Percentiles rank a stretch among this genome's conserved stretches.
Conservation (phyloP, 805 yeast species). For the Naumovozyma baii region DNA sequence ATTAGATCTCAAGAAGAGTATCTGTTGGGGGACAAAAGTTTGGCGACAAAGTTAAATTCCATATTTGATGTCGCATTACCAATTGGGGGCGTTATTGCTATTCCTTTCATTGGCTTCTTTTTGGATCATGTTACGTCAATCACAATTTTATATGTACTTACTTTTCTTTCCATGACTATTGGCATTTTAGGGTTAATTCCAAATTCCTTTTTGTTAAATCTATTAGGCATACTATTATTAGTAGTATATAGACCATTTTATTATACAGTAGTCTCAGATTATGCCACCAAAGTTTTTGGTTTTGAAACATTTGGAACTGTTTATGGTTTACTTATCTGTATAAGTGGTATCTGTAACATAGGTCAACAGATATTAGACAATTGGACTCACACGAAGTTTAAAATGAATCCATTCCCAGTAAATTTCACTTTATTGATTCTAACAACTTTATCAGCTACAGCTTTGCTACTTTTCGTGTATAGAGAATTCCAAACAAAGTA, state of each 20-base stretch:
- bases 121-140: constrained; percentile 66
- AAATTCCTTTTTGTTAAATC: constrained; percentile 36
- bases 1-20: constrained; percentile 72
- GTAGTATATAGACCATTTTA: constrained; percentile 86
- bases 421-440: constrained; percentile 45
- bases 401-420: constrained; percentile 73
- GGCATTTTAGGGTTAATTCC: constrained; percentile 66
- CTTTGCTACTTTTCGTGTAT: constrained; percentile 4
- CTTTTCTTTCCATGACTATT: constrained; percentile 46
- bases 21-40: constrained; percentile 42
- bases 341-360: constrained; percentile 74
- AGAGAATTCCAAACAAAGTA: no score
- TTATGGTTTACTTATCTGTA: constrained; percentile 75
- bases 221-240: constrained; percentile 57
- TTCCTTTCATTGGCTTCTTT: constrained; percentile 76
- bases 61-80: constrained; percentile 84
- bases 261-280: constrained; percentile 87
- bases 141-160: constrained; percentile 42
- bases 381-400: constrained; percentile 55
- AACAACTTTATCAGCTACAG: constrained; percentile 35
- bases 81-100: constrained; percentile 74
- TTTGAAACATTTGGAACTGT: constrained; percentile 85
- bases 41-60: constrained; percentile 52
- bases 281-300: constrained; percentile 87
- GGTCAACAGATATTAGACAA: constrained; percentile 61